A percentile compares a stretch with the other conserved stretches of the same genome.
Conservation (phyloP, 1,284 basidiomycete genomes). For the Malassezia caprae region DNA sequence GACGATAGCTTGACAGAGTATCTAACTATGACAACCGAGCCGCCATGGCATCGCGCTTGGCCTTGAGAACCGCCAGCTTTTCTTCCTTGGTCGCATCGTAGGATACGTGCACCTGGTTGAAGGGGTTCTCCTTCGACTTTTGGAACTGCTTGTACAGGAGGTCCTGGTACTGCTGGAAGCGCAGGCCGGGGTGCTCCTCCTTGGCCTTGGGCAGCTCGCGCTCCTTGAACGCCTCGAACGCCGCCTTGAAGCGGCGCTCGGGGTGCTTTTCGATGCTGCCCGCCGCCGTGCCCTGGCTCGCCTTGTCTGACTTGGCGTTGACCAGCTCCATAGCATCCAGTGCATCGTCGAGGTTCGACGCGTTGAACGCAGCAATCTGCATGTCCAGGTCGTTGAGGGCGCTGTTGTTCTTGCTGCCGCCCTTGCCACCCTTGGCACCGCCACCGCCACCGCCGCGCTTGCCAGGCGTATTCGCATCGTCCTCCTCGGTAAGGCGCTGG, state of each 20-base stretch:
- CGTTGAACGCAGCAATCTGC: slow-evolving; percentile 55
- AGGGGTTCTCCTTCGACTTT: slow-evolving; percentile 80
- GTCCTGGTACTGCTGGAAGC: slow-evolving; percentile 69
- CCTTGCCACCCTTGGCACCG: slow-evolving; percentile 50
- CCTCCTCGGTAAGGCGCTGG: slow-evolving; percentile 59
- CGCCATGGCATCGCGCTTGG: slow-evolving; percentile 41
- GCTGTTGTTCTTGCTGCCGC: slow-evolving; percentile 27
- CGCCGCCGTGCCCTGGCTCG: slow-evolving; percentile 56
- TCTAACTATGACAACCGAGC: slow-evolving; percentile 24
- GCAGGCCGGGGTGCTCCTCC: slow-evolving; percentile 70
- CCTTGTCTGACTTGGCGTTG: slow-evolving; percentile 83
- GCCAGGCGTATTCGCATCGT: slow-evolving; percentile 61
- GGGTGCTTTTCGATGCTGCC: slow-evolving; percentile 82
- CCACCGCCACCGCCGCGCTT: slow-evolving; percentile 51
- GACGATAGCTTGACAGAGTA: background rate
- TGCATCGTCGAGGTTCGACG: slow-evolving; percentile 82
- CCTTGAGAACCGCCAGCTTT: slow-evolving; percentile 61
- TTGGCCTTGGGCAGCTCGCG: slow-evolving; percentile 68
- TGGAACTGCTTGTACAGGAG: slow-evolving; percentile 38
- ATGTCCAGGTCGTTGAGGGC: slow-evolving; percentile 24
- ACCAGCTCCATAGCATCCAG: slow-evolving; percentile 80
- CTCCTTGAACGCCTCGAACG: slow-evolving; percentile 85
- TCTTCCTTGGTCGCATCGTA: slow-evolving; percentile 77
- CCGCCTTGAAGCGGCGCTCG: slow-evolving; percentile 64
- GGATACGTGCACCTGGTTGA: slow-evolving; percentile 54